Evolutionary conservation across 1,139 yeast species (phyloP), one percentile per base, ranked within the genome.

Genomic region (Taphrina flavorubra): DNA sequence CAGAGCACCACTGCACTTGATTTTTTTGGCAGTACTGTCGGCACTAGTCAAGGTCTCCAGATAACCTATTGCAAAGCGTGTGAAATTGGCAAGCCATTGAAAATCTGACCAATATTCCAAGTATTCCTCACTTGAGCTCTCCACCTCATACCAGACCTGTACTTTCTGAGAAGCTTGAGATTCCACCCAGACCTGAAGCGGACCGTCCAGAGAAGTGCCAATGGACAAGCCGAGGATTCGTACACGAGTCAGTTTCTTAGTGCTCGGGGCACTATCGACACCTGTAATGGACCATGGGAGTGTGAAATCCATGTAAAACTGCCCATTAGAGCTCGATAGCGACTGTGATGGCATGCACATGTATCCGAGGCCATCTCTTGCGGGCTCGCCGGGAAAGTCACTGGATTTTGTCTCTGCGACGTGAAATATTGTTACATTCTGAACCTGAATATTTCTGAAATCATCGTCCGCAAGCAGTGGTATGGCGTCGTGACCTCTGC

Each of bases 31-130:
- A 10, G 20, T n/a, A 18, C 6, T 7, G 1, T 20, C 53, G 20
- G n/a, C 6, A 20, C n/a, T 8, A 11, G 11, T 49, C 53, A 49
- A 18, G 36, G 53, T 49, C 18, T 53, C 57, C 25, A 53, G 57
- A n/a, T 18, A 53, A 16, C 40, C 42, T 13, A 53, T 53, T 37
- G 57, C 57, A 53, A 34, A 53, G 7, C 42, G 39, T 6, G 57
- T 37, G 20, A 53, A 53, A 11, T 37, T 53, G 7, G 42, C 39
- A 6, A 53, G 42, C 57, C 57, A 53, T 11, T 34, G 25, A n/a
- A 36, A 31, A 18, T 53, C 57, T 8, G 40, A 18, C 57, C 57
- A 53, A 36, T 34, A 25, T 16, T 53, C 57, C 10, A n/a, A 7
- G 16, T 53, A 53, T 18, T 53, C 57, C 13, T 16, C 20, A 18